Base-by-base conservation (phyloP, 805 yeast species). In the Trichomonascus vanleenenianus region DNA sequence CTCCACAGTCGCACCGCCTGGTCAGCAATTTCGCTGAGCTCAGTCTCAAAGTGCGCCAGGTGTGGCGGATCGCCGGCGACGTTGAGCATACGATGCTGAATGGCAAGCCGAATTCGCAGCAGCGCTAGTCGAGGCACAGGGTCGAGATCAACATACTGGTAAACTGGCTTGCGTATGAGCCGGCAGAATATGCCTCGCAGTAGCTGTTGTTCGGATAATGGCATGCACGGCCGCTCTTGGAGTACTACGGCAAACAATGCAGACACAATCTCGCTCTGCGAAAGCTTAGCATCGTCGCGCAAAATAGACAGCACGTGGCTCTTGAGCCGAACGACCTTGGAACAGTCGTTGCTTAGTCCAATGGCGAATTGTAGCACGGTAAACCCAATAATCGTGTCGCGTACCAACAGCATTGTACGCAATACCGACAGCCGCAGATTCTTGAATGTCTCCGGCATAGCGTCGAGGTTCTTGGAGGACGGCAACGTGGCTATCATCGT, bases 391-490 rank as follows among this genome's bases (percentile, higher is more conserved):
- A 49, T 49, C 8, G 48, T 43, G 35, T 54, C 57, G 2, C 46
- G 43, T 14, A 52, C 50, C 30, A 49, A 34, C 27, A 52, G 19
- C 45, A 44, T 46, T 10, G 42, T 38, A 10, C 47, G 44, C 34
- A 52, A 34, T 3, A 52, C 31, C 18, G 55, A 40, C 27, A 52
- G 39, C 25, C 57, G 46, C 33, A 52, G 16, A 39, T 40, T 35
- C 15, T 45, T 11, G 39, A 52, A 49, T 15, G 53, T 49, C 42
- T 52, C 56, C 2, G 57, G 53, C 25, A 49, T 14, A 4, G 31
- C 14, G 16, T 48, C 47, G 20, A 52, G 37, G 15, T 42, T 15
- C 5, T 6, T n/a, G 5, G 46, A 10, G 12, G 30, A 18, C 12
- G 54, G 53, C 15, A 46, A 43, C 12, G 40, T 22, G 10, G 47